Conservation (phyloP, 2,329 filamentous ascomycete species). For the Aspergillus costaricaensis region DNA sequence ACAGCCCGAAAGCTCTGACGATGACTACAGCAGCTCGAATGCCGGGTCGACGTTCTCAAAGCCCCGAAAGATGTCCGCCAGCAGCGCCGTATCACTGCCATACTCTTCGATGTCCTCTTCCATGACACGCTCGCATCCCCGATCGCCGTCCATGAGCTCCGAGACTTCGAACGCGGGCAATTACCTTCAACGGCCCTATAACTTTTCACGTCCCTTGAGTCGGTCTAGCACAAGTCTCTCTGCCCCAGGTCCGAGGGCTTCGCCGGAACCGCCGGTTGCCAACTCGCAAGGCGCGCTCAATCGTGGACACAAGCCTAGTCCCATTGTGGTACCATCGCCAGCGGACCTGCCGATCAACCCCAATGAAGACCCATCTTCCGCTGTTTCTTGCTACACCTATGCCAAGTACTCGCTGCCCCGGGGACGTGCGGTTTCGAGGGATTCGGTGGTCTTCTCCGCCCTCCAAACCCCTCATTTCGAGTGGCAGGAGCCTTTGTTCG, state of each 20-base stretch:
- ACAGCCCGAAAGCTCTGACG: constrained; percentile 65
- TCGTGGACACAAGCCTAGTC: constrained; percentile 32
- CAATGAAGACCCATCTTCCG: constrained; percentile 40
- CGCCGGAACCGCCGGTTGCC: constrained; percentile 39
- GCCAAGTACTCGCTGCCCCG: constrained; percentile 81
- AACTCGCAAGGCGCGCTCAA: constrained; percentile 26
- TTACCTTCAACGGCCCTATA: constrained; percentile 73
- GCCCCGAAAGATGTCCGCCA: constrained; percentile 75
- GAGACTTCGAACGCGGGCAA: constrained; percentile 68
- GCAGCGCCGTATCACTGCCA: constrained; percentile 63
- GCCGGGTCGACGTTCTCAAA: constrained; percentile 65
- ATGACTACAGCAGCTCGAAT: constrained; percentile 65
- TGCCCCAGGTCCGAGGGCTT: constrained; percentile 30
- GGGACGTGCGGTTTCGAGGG: constrained; percentile 74
- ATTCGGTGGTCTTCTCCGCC: constrained; percentile 62
- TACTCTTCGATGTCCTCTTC: constrained; percentile 66
- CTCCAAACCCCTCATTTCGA: constrained; percentile 58
- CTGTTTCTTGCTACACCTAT: constrained; percentile 77
- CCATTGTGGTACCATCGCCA: constrained; percentile 34
- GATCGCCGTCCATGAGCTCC: constrained; percentile 83
- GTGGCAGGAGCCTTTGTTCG: constrained; percentile 62
- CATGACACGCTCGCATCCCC: constrained; percentile 61
- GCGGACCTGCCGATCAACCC: constrained; percentile 24
- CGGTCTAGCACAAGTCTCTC: constrained; percentile 47
- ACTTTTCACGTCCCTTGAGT: constrained; percentile 91